phyloP scores from a whole-genome alignment of 805 yeast genomes.

The Cyberlindnera mycetangii region DNA sequence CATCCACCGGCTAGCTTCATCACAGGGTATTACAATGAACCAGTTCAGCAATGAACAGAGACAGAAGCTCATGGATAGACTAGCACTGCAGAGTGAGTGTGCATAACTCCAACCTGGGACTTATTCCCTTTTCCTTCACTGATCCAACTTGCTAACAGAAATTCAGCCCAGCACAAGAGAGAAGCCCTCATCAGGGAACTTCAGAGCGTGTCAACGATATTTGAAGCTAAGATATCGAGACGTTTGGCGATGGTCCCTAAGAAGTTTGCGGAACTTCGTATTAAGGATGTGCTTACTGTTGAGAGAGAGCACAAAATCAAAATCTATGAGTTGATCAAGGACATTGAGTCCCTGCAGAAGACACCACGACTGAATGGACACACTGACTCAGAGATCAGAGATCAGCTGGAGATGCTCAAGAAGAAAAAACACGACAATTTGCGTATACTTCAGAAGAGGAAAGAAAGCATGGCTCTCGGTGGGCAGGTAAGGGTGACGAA shows the following conservation, averaged over 20 bases:
- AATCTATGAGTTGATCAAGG: slow-evolving; percentile 24
- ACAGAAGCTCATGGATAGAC: slow-evolving; percentile 19
- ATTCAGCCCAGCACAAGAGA: slow-evolving; percentile 24
- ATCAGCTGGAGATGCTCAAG: slow-evolving; percentile 13
- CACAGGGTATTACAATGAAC: slow-evolving; percentile 4
- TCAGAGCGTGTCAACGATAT: slow-evolving; percentile 16
- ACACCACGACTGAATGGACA: background rate
- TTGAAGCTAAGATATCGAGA: slow-evolving; percentile 24
- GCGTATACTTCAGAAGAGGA: slow-evolving; percentile 16
- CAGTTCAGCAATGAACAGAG: slow-evolving; percentile 16
- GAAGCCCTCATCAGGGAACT: slow-evolving; percentile 15
- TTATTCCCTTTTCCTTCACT: background rate
- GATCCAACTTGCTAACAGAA: background rate
- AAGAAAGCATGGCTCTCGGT: slow-evolving; percentile 20
- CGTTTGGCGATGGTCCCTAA: slow-evolving; percentile 25
- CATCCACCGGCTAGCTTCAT: background rate
- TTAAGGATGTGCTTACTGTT: slow-evolving; percentile 24
- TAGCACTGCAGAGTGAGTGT: slow-evolving; percentile 26
- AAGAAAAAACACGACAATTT: slow-evolving; percentile 16
- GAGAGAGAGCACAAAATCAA: slow-evolving; percentile 29
- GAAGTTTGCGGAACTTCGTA: slow-evolving; percentile 21
- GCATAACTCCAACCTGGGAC: too few species aligned
- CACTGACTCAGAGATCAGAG: slow-evolving; percentile 10
- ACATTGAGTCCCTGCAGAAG: slow-evolving; percentile 16
- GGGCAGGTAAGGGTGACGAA: slow-evolving; percentile 6